These are phyloP conservation scores for Sclerotinia spermophila DNA, from an alignment of 2,329 filamentous ascomycete species.

Conservation along the genomic window DNA sequence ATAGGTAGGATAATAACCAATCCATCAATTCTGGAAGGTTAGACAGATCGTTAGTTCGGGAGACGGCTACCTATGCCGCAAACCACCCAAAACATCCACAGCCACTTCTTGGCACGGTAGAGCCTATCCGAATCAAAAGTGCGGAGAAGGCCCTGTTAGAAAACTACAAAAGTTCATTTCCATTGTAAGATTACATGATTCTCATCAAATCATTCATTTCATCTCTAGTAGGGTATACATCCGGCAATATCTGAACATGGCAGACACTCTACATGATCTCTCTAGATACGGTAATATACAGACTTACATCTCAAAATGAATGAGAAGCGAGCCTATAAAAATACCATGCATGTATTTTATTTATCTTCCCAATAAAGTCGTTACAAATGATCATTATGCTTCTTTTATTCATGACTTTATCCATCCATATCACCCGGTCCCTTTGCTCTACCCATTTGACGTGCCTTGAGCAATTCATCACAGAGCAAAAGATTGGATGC, in stretches of 20 bases:
- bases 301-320: neutral
- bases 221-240: neutral
- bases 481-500: constrained; percentile 92
- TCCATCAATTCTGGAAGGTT: neutral
- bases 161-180: too few relatives aligned
- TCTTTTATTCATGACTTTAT: constrained; percentile 26
- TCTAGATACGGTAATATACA: constrained; percentile 9
- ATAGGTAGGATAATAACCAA: neutral
- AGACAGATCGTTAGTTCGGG: neutral
- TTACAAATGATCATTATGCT: constrained; percentile 13
- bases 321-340: neutral
- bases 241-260: neutral
- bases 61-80: constrained; percentile 1
- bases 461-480: constrained; percentile 94
- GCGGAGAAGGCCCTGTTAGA: neutral
- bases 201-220: constrained; percentile 11
- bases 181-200: neutral
- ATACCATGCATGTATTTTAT: neutral
- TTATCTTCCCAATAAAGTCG: constrained; percentile 10
- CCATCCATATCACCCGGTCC: constrained; percentile 63
- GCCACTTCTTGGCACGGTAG: neutral
- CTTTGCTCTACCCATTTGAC: constrained; percentile 78
- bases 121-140: neutral
- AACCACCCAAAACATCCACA: neutral
- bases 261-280: constrained; percentile 1